Evolutionary conservation across 306 rosid species (phyloP).

Genomic region (Rosa rugosa): DNA sequence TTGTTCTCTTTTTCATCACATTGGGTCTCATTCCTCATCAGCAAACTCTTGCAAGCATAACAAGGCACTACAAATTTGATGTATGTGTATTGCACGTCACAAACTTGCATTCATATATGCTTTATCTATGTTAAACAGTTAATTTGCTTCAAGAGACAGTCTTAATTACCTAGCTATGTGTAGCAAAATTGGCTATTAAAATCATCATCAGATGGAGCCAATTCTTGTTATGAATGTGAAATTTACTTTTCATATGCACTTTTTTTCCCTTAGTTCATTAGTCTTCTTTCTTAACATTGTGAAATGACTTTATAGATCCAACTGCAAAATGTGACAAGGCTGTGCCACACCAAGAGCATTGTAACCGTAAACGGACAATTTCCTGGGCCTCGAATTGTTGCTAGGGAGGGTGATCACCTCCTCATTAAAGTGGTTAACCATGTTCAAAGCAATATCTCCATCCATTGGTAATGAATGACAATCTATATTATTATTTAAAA

Average conservation of each 20-base stretch:
- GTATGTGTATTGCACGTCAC: conserved; percentile 19
- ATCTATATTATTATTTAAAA: too few relatives aligned
- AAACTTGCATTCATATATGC: neutral
- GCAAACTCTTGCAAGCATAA: conserved; percentile 44
- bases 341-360: conserved; percentile 62
- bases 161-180: too few relatives aligned
- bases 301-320: conserved; percentile 27
- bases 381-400: conserved; percentile 71
- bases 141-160: too few relatives aligned
- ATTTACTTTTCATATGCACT: too few relatives aligned
- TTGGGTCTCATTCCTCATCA: conserved; percentile 6
- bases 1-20: conserved; percentile 27
- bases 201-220: too few relatives aligned
- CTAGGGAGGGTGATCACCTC: conserved; percentile 59
- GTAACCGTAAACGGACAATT: conserved; percentile 66
- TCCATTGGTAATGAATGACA: conserved; percentile 47
- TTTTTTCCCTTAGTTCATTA: neutral
- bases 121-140: too few relatives aligned
- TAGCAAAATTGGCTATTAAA: too few relatives aligned
- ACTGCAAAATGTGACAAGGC: conserved; percentile 50
- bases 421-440: conserved; percentile 55
- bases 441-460: conserved; percentile 50
- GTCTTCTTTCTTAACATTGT: neutral
- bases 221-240: too few relatives aligned
- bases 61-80: conserved; percentile 63